Base-by-base conservation (phyloP, 1,284 basidiomycete species). In the Mycena sp. region DNA sequence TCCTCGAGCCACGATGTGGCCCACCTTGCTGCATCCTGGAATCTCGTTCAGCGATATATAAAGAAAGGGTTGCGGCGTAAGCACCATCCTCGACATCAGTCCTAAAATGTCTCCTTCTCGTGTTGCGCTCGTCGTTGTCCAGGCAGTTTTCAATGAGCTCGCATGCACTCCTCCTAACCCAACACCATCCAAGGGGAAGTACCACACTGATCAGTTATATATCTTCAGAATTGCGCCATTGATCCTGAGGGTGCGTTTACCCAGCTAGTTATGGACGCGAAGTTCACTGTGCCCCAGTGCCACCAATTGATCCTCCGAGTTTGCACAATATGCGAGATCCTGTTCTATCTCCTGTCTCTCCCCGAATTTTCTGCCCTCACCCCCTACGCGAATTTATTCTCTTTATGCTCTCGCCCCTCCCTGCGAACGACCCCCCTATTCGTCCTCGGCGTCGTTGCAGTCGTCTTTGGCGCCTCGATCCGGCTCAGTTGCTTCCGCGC, bases 91-190 rank as follows among this genome's bases (percentile, higher is more conserved):
- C 3, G 7, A 29, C 9, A 17, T 50, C 37, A n/a, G 16, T 19
- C 21, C n/a, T 21, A 12, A 30, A 32, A 55, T 55, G 44, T 61
- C 52, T 29, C 46, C 55, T 38, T 21, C 40, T 19, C 53, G 59
- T 3, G 59, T 56, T 6, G 45, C 19, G 4, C 80, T 88, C 58
- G 76, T 84, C 68, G 70, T 78, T 26, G 57, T 82, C 23, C 86
- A 88, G 65, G 85, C 85, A 3, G 57, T 82, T 26, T 79, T 77
- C 70, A 85, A 87, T 69, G 83, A 86, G 46, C 68, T 82, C 1
- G 87, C 86, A 0, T 86, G 80, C 69, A 85, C 84, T 0, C 85
- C 87, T 1, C 87, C 87, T 0, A 87, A 88, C 70, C 84, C 83
- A 10, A 86, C 86, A 0, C 81, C 80, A 0, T 63, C 72, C 38